Evolutionary conservation across 2,329 filamentous ascomycete species (phyloP), one percentile per base, ranked within the genome.

Genomic region (Pyrenochaeta sp.): DNA sequence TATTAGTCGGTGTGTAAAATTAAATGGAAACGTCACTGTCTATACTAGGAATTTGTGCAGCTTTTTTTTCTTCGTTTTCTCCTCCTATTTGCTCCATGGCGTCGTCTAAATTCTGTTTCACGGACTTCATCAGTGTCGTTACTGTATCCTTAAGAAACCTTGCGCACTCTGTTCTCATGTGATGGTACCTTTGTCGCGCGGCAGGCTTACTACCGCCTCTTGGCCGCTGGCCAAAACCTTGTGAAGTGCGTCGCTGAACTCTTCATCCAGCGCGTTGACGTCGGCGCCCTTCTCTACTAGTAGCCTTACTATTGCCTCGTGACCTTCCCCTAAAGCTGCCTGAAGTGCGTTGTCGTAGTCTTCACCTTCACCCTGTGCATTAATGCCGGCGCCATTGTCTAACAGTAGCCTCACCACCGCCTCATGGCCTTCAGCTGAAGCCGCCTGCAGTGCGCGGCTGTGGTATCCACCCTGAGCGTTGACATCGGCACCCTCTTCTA

Each of bases 371-470:
- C 14, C 10, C 6, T 20, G 14, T 7, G 30, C 30, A 18, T 32
- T 19, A 9, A 32, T 7, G 18, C 13, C 8, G 72, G 34, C 49
- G 15, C 41, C 49, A 27, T 40, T 51, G 14, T 41, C 43, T 14
- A 59, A 37, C 9, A 57, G 39, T 17, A 50, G 9, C 38, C 44
- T 41, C 6, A 53, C 45, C 4, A 49, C 30, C 20, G 44, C 20
- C 11, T 40, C 21, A 32, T 53, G 22, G 42, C 55, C 43, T 21
- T 27, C 11, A 6, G 1, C n/a, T 41, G 50, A 48, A 32, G 60
- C 61, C 24, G 41, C 49, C 27, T 44, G 35, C 9, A 65, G 53
- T 44, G 53, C 43, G n/a, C 36, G 49, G 21, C 48, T 39, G 28
- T 45, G 39, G 0, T 24, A 2, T 23, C 48, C 55, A 34, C 45